phyloP scores from a whole-genome alignment of 2,329 filamentous ascomycete species.

The Knoxdaviesia proteae region DNA sequence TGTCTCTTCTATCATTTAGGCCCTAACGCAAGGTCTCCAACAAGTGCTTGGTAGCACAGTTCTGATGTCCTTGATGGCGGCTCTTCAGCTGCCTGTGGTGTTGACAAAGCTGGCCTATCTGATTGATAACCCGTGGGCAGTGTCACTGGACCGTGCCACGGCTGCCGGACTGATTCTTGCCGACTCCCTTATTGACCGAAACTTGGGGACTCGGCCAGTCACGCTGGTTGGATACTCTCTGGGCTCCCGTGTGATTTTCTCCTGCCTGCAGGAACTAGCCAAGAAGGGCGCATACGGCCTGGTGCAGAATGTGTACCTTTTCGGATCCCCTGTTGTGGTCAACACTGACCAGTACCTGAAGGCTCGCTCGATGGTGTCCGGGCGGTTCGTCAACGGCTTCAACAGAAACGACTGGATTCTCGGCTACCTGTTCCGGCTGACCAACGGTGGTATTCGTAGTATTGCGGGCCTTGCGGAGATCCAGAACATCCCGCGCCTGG shows the following conservation, averaged over 20 bases:
- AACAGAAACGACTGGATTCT: conserved; percentile 94
- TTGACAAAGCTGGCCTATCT: conserved; percentile 87
- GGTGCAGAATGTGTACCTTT: conserved; percentile 87
- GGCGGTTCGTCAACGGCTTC: conserved; percentile 89
- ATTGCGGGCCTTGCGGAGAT: conserved; percentile 69
- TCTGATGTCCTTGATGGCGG: conserved; percentile 74
- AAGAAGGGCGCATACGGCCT: conserved; percentile 68
- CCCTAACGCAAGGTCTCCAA: conserved; percentile 86
- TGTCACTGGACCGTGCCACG: conserved; percentile 81
- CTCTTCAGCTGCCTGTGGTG: conserved; percentile 76
- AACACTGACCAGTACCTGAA: conserved; percentile 77
- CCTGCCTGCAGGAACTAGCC: conserved; percentile 71
- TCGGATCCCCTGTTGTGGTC: conserved; percentile 78
- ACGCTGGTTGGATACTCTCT: conserved; percentile 91
- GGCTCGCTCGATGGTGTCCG: conserved; percentile 64
- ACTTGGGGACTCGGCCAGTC: conserved; percentile 73
- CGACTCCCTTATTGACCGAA: conserved; percentile 80
- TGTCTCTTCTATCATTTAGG: conserved; percentile 27
- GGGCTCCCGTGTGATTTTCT: conserved; percentile 79
- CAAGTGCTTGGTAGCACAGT: conserved; percentile 86
- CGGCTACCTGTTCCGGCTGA: conserved; percentile 86
- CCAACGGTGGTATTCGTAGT: conserved; percentile 73
- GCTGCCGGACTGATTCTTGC: conserved; percentile 80
- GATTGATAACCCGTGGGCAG: conserved; percentile 95
- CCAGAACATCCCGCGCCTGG: conserved; percentile 55